Conservation (phyloP, 2,329 filamentous ascomycete genomes). For the Pestalotiopsis fici region DNA sequence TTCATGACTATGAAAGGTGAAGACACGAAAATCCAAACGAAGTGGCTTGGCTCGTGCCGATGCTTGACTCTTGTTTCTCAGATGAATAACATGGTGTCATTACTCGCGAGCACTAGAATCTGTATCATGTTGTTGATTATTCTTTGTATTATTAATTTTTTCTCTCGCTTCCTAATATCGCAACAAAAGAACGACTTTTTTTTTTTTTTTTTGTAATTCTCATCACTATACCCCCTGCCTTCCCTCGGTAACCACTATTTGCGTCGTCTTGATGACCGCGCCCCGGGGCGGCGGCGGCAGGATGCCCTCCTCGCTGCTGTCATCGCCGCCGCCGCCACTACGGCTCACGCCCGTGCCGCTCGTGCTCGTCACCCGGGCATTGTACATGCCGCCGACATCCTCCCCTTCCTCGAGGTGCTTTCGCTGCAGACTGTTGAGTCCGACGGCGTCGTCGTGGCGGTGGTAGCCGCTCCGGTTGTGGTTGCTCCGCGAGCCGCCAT, state of each 20-base stretch:
- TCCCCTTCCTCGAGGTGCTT: not conserved
- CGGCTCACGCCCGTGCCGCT: not conserved
- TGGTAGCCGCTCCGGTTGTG: slow-evolving; percentile 3
- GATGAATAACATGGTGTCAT: no score
- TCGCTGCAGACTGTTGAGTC: not conserved
- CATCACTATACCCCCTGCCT: not conserved
- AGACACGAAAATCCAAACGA: no score
- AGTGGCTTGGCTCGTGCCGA: no score
- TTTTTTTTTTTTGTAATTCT: not conserved
- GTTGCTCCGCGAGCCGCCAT: not conserved
- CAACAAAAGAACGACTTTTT: not conserved
- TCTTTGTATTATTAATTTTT: no score
- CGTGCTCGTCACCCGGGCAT: not conserved
- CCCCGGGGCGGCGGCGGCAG: slow-evolving; percentile 6
- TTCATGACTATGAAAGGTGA: no score
- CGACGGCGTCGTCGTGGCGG: not conserved
- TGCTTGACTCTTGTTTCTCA: no score
- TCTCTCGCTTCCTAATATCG: not conserved
- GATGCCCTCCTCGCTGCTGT: slow-evolving; percentile 12
- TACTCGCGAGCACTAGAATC: no score
- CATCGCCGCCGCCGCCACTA: not conserved
- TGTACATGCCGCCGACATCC: not conserved
- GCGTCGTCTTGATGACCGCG: slow-evolving; percentile 5
- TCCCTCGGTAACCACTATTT: slow-evolving; percentile 5
- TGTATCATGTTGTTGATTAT: no score